phyloP scores from a whole-genome alignment of 2,329 filamentous ascomycete genomes.

The Onygenales sp. region DNA sequence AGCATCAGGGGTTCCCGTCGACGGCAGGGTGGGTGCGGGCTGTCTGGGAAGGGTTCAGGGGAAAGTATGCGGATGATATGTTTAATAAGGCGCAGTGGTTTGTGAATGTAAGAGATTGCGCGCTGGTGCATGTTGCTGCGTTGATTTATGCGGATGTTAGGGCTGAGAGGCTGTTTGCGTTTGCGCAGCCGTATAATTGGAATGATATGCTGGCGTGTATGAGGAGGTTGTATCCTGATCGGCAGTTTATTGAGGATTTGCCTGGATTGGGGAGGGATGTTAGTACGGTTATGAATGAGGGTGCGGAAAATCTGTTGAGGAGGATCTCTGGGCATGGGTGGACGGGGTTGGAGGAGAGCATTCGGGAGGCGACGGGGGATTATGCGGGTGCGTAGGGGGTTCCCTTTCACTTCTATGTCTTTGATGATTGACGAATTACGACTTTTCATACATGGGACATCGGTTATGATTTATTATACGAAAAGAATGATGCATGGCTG shows the following conservation, averaged over 20 bases:
- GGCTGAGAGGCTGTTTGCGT: conserved; percentile 46
- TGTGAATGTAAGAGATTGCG: conserved; percentile 41
- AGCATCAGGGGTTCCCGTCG: conserved; percentile 17
- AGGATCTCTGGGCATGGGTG: conserved; percentile 21
- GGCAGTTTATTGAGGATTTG: conserved; percentile 22
- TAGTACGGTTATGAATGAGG: conserved; percentile 14
- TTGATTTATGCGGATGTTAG: conserved; percentile 37
- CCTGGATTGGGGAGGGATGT: conserved; percentile 15
- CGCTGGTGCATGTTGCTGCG: conserved; percentile 44
- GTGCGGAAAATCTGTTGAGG: conserved; percentile 21
- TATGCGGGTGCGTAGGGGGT: neutral
- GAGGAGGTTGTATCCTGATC: conserved; percentile 30
- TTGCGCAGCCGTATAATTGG: conserved; percentile 39
- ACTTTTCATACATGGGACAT: neutral
- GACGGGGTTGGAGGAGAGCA: conserved; percentile 19
- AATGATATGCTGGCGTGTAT: conserved; percentile 32
- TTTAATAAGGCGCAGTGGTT: conserved; percentile 28
- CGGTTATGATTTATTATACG: too few relatives aligned
- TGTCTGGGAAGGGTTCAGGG: conserved; percentile 12
- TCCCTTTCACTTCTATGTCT: neutral
- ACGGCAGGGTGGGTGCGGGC: conserved; percentile 13
- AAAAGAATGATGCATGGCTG: too few relatives aligned
- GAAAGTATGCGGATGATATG: conserved; percentile 3
- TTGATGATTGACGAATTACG: neutral
- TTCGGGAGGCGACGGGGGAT: neutral